A percentile compares a stretch with the other conserved stretches of the same genome.
These are phyloP conservation scores for Kurtzmaniella quercitrusa DNA, from an alignment of 1,139 yeast genomes.

Conservation along the genomic window DNA sequence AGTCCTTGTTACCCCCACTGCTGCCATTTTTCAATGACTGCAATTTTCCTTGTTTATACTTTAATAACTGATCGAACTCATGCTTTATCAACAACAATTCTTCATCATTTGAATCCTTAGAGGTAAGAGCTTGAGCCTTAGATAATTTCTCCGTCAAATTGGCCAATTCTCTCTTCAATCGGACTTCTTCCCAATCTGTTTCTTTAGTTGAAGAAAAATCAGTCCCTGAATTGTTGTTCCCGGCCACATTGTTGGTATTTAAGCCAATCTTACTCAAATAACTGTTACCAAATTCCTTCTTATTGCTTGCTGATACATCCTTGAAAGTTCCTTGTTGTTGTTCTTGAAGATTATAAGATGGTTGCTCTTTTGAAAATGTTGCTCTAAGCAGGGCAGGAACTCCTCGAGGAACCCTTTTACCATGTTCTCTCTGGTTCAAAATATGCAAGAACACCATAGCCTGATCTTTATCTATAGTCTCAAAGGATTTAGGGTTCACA, in stretches of 20 bases:
- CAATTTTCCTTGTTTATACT: conserved; percentile 53
- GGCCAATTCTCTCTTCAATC: conserved; percentile 72
- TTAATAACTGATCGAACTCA: conserved; percentile 78
- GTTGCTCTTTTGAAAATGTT: conserved; percentile 81
- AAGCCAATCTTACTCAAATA: conserved; percentile 36
- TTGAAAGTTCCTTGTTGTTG: conserved; percentile 8
- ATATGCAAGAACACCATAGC: conserved; percentile 85
- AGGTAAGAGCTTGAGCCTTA: conserved; percentile 52
- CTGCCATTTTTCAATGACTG: conserved; percentile 9
- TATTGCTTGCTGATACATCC: conserved; percentile 19
- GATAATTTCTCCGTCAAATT: conserved; percentile 64
- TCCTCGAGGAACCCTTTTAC: conserved; percentile 84
- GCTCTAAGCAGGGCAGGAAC: conserved; percentile 93
- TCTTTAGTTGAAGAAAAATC: conserved; percentile 72
- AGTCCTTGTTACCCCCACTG: conserved; percentile 19
- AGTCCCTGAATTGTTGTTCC: conserved; percentile 55
- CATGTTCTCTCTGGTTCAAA: conserved; percentile 83
- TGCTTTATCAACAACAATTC: conserved; percentile 42
- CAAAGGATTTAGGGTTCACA: conserved; percentile 83
- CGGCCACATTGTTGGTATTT: conserved; percentile 43
- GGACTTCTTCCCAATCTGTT: conserved; percentile 83
- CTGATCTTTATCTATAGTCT: conserved; percentile 91
- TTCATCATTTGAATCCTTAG: conserved; percentile 24
- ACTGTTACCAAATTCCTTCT: conserved; percentile 35
- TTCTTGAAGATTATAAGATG: conserved; percentile 61